These are phyloP conservation scores for Yamadazyma triangularis DNA, from an alignment of 1,139 yeast species.

Conservation along the genomic window DNA sequence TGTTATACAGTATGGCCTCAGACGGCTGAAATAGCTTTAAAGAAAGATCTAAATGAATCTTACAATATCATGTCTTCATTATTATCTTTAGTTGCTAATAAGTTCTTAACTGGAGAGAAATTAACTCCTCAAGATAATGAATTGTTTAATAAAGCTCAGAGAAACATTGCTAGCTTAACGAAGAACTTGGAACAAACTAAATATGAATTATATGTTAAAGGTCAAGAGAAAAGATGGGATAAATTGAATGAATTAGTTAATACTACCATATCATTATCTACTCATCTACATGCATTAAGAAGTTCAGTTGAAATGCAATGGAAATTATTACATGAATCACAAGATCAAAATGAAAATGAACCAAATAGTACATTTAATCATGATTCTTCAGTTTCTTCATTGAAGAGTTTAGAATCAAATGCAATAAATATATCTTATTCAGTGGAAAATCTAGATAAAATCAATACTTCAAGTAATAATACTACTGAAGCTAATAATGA, in stretches of 20 bases:
- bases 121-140: constrained; percentile 34
- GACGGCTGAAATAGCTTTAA: constrained; percentile 48
- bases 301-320: constrained; percentile 68
- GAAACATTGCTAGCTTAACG: constrained; percentile 36
- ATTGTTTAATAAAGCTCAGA: constrained; percentile 34
- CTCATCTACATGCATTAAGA: constrained; percentile 63
- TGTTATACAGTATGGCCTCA: constrained; percentile 66
- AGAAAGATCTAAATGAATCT: constrained; percentile 46
- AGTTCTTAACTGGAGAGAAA: constrained; percentile 52
- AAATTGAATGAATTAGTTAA: constrained; percentile 44
- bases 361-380: constrained; percentile 4
- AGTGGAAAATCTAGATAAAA: constrained; percentile 21
- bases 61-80: constrained; percentile 51
- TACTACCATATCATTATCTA: constrained; percentile 49
- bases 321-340: constrained; percentile 37
- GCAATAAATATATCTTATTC: constrained; percentile 18
- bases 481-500: constrained; percentile 8
- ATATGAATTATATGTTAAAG: constrained; percentile 53
- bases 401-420: constrained; percentile 16
- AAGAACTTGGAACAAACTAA: constrained; percentile 55
- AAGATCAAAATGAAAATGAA: constrained; percentile 11
- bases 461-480: constrained; percentile 10
- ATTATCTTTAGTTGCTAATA: constrained; percentile 44
- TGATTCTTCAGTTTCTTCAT: constrained; percentile 11
- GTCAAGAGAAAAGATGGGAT: constrained; percentile 51